Base-by-base conservation (phyloP, 352 stramenopile species). In the Phytophthora pluvialis region DNA sequence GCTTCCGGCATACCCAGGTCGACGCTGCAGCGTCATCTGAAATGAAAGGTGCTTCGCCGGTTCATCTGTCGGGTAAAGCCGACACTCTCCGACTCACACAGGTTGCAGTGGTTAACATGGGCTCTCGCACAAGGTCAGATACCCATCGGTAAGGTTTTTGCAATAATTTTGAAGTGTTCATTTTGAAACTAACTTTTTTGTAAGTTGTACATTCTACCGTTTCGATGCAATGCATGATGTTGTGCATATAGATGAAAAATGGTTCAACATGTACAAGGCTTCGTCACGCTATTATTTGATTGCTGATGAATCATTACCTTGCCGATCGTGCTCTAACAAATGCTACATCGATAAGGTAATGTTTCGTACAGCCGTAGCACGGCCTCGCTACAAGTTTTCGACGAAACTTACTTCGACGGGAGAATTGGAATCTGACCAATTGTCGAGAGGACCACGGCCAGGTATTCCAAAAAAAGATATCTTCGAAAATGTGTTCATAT, bases 391-490 rank as follows among this genome's bases (percentile, higher is more conserved):
- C n/a, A n/a, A n/a, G n/a, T n/a, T n/a, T n/a, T n/a, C n/a, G n/a
- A n/a, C n/a, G n/a, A n/a, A n/a, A n/a, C n/a, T n/a, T n/a, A n/a
- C n/a, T n/a, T n/a, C n/a, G n/a, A n/a, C n/a, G n/a, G n/a, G n/a
- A n/a, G n/a, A n/a, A n/a, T n/a, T n/a, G n/a, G n/a, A n/a, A n/a
- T n/a, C n/a, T n/a, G n/a, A n/a, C n/a, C n/a, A n/a, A n/a, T n/a
- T n/a, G n/a, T n/a, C n/a, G n/a, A n/a, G n/a, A n/a, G n/a, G n/a
- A n/a, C n/a, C n/a, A n/a, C n/a, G n/a, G n/a, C n/a, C n/a, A n/a
- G n/a, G n/a, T n/a, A n/a, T n/a, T n/a, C 51, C 62, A 39, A 53
- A 69, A 15, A 63, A 40, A 16, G 31, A 35, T 35, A 35, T 35
- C 31, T 2, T 35, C 31, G 3, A 35, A 35, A 3, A 35, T 35